Base-by-base conservation (phyloP, 495 filamentous ascomycete genomes). In the Neohortaea acidophila region DNA sequence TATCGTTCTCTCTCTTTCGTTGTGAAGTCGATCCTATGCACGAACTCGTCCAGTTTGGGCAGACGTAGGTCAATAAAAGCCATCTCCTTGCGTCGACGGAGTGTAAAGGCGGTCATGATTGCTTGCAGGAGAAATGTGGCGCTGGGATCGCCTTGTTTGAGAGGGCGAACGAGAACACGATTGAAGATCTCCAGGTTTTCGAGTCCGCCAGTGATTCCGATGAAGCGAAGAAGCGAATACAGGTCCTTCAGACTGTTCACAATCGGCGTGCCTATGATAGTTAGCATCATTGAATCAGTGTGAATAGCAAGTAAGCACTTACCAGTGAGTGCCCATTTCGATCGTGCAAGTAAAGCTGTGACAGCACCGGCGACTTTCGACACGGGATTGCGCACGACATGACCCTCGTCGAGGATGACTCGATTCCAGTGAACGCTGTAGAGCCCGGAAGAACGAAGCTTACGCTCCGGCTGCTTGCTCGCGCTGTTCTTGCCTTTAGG, bases 81-180 rank as follows among this genome's bases (percentile, higher is more conserved):
- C 85, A 94, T 93, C 38, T 85, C 77, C 58, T 94, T 94, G 47
- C 76, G 75, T 19, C 86, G 72, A 25, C 86, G 70, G 17, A 94
- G 65, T 49, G 82, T 92, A 20, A 92, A 68, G n/a, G 79, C 80
- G 5, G 62, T 64, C 72, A 91, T 89, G 30, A 94, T 62, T 2
- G 73, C 68, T 50, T 86, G 81, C 11, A 92, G 65, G 13, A 91
- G 58, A 13, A 66, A 53, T 28, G 70, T 75, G 15, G 77, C 75
- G 25, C 67, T 61, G 9, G 61, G 58, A 13, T 76, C 64, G 4
- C 74, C 78, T 20, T 55, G 41, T 9, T 63, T 70, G 5, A 94
- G 62, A 8, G 81, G 82, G 19, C 83, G 68, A 21, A 81, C 73
- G 45, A 94, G 66, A 15, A 77, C 63, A 20, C 66, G 64, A 48